Evolutionary conservation across 1,284 basidiomycete species (phyloP).

Genomic region (Rhodotorula sp.): DNA sequence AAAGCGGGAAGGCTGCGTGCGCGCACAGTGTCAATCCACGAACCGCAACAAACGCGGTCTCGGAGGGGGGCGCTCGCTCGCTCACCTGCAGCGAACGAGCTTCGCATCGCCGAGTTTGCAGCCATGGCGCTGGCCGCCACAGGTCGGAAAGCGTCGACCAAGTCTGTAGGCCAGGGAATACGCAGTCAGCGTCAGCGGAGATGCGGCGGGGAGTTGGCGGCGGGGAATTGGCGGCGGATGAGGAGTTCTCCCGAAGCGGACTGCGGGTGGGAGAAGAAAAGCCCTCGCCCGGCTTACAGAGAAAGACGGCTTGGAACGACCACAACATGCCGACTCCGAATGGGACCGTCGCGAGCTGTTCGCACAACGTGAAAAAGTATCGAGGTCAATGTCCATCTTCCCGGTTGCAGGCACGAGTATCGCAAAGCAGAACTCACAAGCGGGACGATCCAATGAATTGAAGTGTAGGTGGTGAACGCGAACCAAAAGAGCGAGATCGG

Average conservation of each 20-base stretch:
- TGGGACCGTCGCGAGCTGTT: slow-evolving; percentile 53
- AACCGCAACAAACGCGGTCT: neutral
- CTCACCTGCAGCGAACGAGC: slow-evolving; percentile 62
- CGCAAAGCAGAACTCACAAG: slow-evolving; percentile 1
- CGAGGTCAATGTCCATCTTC: neutral
- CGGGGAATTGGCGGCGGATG: no score
- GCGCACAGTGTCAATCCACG: neutral
- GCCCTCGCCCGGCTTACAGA: slow-evolving; percentile 41
- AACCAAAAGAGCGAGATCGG: slow-evolving; percentile 69
- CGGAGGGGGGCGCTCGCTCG: no score
- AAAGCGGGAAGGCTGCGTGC: slow-evolving; percentile 32
- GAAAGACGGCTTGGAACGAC: slow-evolving; percentile 67
- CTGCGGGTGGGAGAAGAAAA: slow-evolving; percentile 1
- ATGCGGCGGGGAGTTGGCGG: no score
- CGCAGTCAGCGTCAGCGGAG: no score
- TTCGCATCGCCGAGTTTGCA: slow-evolving; percentile 65
- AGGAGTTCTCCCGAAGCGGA: no score
- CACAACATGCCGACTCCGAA: slow-evolving; percentile 62
- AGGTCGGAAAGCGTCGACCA: slow-evolving; percentile 53
- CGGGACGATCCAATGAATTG: slow-evolving; percentile 62
- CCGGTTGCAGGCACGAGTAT: neutral
- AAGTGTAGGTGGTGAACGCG: slow-evolving; percentile 66
- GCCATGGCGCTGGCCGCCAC: slow-evolving; percentile 76
- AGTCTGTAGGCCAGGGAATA: slow-evolving; percentile 6
- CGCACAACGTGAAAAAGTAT: neutral